Conservation (phyloP, 2,329 filamentous ascomycete species). For the Cladosporium sp. region DNA sequence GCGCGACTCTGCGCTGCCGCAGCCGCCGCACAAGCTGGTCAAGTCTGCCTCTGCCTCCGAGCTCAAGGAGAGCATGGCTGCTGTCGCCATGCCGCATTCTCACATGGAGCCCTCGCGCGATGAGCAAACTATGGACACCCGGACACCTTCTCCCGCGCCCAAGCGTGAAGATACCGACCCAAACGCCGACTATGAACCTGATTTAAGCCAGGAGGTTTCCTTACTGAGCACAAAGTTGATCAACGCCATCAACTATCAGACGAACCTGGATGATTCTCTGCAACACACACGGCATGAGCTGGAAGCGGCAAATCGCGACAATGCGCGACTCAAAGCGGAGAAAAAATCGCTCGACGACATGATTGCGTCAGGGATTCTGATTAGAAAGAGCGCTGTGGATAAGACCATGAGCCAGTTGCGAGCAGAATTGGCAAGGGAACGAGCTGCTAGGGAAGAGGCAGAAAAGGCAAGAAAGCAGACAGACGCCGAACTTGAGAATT, state of each 20-base stretch:
- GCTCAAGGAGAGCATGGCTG: constrained; percentile 6
- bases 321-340: constrained; percentile 64
- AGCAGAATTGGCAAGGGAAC: constrained; percentile 40
- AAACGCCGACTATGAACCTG: constrained; percentile 48
- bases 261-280: constrained; percentile 80
- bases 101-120: constrained; percentile 17
- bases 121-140: constrained; percentile 37
- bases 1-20: constrained; percentile 4
- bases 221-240: constrained; percentile 92
- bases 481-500: constrained; percentile 82
- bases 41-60: not conserved
- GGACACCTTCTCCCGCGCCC: constrained; percentile 35
- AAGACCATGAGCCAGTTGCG: constrained; percentile 38
- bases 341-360: constrained; percentile 65
- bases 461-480: constrained; percentile 75
- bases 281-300: constrained; percentile 78
- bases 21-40: constrained; percentile 3
- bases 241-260: constrained; percentile 95
- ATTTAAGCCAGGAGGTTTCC: constrained; percentile 72
- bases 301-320: constrained; percentile 63
- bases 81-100: constrained; percentile 11
- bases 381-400: constrained; percentile 71
- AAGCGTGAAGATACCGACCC: constrained; percentile 23
- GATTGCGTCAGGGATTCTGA: constrained; percentile 67
- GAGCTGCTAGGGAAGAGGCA: constrained; percentile 36